Conservation (phyloP, 2,329 filamentous ascomycete genomes). For the Colletotrichum lindemuthianum region DNA sequence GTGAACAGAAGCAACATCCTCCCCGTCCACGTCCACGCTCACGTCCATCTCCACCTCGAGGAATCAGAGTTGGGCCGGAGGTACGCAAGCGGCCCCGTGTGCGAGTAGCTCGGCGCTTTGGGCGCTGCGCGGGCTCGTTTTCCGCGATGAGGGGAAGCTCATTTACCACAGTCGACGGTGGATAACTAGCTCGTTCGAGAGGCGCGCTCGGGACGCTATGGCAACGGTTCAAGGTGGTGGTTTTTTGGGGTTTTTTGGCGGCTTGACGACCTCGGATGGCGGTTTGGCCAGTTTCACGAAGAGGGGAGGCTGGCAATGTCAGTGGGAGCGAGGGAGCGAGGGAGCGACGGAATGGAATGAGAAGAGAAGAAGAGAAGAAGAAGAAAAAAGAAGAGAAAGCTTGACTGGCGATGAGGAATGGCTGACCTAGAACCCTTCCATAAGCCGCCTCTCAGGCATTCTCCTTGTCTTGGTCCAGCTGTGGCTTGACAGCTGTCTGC, state of each 20-base stretch:
- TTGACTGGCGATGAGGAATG: conserved; percentile 3
- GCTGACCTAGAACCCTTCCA: not conserved
- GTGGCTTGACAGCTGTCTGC: too few relatives aligned
- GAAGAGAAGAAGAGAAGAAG: not conserved
- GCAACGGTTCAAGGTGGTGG: not conserved
- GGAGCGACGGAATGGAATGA: conserved; percentile 1
- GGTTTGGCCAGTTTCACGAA: conserved; percentile 26
- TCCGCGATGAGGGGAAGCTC: not conserved
- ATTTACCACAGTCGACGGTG: not conserved
- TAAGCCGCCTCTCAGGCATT: not conserved
- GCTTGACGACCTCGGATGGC: conserved; percentile 1
- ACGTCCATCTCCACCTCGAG: not conserved
- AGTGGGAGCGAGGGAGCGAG: not conserved
- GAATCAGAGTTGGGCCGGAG: not conserved
- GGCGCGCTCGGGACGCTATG: not conserved
- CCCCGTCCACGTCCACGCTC: too few relatives aligned
- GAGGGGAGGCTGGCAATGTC: not conserved
- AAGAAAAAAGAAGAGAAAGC: not conserved
- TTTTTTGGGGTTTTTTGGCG: not conserved
- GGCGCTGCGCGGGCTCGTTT: conserved; percentile 18
- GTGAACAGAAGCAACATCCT: not conserved
- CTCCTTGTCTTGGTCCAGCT: not conserved
- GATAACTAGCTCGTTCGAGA: too few relatives aligned
- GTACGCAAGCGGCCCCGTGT: conserved; percentile 3
- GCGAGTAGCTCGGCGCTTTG: conserved; percentile 25